These are phyloP conservation scores for Datura wrightii DNA, from an alignment of 257 asterid genomes.

Conservation along the genomic window DNA sequence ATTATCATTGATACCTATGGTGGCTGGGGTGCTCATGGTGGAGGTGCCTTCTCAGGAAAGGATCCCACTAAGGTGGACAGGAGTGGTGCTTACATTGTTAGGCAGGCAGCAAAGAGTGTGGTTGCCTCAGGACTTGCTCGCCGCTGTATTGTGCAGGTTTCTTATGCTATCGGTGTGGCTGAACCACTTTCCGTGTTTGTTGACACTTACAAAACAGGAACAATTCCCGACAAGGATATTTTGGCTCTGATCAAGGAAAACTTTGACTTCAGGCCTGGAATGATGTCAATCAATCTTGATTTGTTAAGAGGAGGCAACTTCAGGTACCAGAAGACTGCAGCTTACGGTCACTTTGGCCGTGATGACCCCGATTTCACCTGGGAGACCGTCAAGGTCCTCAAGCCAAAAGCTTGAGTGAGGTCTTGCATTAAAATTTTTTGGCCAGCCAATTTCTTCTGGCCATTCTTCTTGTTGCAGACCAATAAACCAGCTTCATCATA, in stretches of 20 bases:
- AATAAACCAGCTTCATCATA: constrained; percentile 40
- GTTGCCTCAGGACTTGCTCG: constrained; percentile 91
- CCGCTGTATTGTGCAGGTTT: constrained; percentile 85
- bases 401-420: constrained; percentile 76
- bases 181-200: constrained; percentile 91
- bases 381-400: constrained; percentile 85
- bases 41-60: constrained; percentile 92
- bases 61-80: constrained; percentile 95
- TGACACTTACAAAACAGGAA: constrained; percentile 83
- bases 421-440: constrained; percentile 19
- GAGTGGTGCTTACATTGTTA: constrained; percentile 85
- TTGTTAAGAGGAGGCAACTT: constrained; percentile 78
- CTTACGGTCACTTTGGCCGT: constrained; percentile 93
- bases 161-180: constrained; percentile 89
- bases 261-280: constrained; percentile 94
- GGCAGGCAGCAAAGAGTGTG: constrained; percentile 95
- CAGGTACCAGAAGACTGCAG: constrained; percentile 94
- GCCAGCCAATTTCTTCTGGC: constrained; percentile 29
- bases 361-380: constrained; percentile 84
- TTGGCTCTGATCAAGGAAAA: constrained; percentile 72
- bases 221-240: constrained; percentile 81
- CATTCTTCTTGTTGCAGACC: constrained; percentile 32
- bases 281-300: constrained; percentile 89
- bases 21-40: constrained; percentile 97
- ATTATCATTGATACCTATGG: constrained; percentile 90